Conservation (phyloP, 805 yeast species). For the Candida orba region DNA sequence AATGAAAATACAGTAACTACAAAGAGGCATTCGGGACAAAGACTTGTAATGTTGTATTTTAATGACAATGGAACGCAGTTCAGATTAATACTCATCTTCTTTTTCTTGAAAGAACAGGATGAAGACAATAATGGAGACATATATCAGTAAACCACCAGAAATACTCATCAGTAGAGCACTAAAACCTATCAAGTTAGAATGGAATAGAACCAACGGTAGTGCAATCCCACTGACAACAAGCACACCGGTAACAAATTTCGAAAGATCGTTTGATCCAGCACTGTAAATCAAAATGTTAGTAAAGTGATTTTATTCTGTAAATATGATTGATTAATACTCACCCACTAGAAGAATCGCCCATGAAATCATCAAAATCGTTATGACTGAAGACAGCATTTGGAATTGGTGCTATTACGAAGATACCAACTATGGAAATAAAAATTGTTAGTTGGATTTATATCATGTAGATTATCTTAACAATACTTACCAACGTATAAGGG, state of each 20-base stretch:
- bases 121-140: conserved; percentile 76
- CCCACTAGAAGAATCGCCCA: conserved; percentile 38
- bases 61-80: too few relatives aligned
- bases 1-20: too few relatives aligned
- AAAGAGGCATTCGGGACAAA: too few relatives aligned
- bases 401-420: conserved; percentile 63
- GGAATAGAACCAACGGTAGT: conserved; percentile 71
- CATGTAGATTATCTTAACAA: not conserved
- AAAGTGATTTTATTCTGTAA: not conserved
- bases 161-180: conserved; percentile 73
- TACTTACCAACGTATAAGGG: conserved; percentile 65
- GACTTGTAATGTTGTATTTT: too few relatives aligned
- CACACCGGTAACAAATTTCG: conserved; percentile 72
- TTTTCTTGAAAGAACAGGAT: conserved; percentile 59
- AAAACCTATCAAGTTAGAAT: conserved; percentile 61
- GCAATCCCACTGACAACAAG: conserved; percentile 69
- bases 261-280: conserved; percentile 58
- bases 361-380: conserved; percentile 46
- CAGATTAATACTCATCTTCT: conserved; percentile 29
- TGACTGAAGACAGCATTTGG: conserved; percentile 57
- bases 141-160: conserved; percentile 77
- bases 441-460: not conserved
- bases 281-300: conserved; percentile 12
- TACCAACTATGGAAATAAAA: conserved; percentile 32
- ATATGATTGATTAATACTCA: not conserved